Percentiles rank a stretch among this genome's conserved stretches.
phyloP scores from a whole-genome alignment of 2,329 filamentous ascomycete genomes.

The Stagonosporopsis cucurbitacearum region DNA sequence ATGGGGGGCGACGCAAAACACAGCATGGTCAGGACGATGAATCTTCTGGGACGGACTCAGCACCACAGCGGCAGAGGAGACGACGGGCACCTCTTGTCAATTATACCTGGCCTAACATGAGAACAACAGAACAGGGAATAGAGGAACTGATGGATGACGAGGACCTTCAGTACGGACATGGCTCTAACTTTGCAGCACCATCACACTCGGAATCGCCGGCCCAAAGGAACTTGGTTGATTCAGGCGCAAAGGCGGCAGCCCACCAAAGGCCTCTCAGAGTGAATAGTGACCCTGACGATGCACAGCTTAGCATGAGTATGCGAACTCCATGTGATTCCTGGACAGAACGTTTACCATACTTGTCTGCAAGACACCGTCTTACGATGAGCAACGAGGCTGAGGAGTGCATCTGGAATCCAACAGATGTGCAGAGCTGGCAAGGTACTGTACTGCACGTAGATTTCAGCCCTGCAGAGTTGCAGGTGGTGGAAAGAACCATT shows the following conservation, averaged over 20 bases:
- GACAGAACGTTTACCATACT: conserved; percentile 32
- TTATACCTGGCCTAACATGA: conserved; percentile 36
- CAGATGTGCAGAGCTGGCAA: conserved; percentile 36
- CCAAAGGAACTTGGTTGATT: conserved; percentile 17
- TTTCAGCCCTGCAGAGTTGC: conserved; percentile 38
- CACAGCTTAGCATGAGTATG: conserved; percentile 24
- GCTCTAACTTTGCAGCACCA: background rate
- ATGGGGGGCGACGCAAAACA: background rate
- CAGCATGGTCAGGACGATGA: conserved; percentile 14
- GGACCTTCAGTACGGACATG: background rate
- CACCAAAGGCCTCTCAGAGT: conserved; percentile 28
- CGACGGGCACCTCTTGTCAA: conserved; percentile 35
- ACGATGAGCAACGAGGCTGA: conserved; percentile 18
- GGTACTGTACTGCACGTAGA: conserved; percentile 43
- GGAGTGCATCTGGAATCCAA: conserved; percentile 36
- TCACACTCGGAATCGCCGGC: conserved; percentile 21
- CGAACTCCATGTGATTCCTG: background rate
- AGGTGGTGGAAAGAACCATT: conserved; percentile 26
- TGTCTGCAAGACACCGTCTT: conserved; percentile 31
- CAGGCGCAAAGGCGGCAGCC: conserved; percentile 21
- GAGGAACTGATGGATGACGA: conserved; percentile 13
- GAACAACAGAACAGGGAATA: conserved; percentile 2
- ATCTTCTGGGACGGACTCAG: conserved; percentile 30
- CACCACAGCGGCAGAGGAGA: conserved; percentile 22
- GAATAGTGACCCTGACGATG: conserved; percentile 30